phyloP scores from a whole-genome alignment of 345 rosid genomes.

The Syzygium jambos region DNA sequence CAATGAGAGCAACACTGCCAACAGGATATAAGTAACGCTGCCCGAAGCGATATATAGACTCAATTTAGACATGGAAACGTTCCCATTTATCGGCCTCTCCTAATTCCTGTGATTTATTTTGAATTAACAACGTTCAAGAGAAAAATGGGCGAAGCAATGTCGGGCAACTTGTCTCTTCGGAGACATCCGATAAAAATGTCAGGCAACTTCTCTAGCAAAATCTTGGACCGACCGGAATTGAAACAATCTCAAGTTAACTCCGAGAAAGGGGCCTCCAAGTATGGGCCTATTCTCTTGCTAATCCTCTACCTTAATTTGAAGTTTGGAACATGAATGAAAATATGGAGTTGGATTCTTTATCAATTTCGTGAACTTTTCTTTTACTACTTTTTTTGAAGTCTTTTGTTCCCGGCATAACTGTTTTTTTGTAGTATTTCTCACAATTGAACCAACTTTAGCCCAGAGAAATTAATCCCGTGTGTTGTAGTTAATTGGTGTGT shows the following conservation, averaged over 20 bases:
- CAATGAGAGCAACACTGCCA: not conserved
- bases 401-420: too few relatives aligned
- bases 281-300: not conserved
- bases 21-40: not conserved
- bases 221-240: not conserved
- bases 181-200: too few relatives aligned
- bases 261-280: not conserved
- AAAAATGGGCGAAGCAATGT: not conserved
- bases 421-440: too few relatives aligned
- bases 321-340: too few relatives aligned
- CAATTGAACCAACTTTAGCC: too few relatives aligned
- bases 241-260: not conserved
- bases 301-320: not conserved
- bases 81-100: not conserved
- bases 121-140: not conserved
- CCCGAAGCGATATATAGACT: not conserved
- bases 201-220: not conserved
- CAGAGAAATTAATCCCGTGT: too few relatives aligned
- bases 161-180: too few relatives aligned
- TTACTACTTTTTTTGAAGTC: too few relatives aligned
- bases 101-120: not conserved
- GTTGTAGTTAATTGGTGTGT: too few relatives aligned
- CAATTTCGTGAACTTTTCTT: too few relatives aligned
- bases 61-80: not conserved
- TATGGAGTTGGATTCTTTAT: too few relatives aligned